Conservation (phyloP, 345 rosid genomes). For the Lumnitzera littorea region DNA sequence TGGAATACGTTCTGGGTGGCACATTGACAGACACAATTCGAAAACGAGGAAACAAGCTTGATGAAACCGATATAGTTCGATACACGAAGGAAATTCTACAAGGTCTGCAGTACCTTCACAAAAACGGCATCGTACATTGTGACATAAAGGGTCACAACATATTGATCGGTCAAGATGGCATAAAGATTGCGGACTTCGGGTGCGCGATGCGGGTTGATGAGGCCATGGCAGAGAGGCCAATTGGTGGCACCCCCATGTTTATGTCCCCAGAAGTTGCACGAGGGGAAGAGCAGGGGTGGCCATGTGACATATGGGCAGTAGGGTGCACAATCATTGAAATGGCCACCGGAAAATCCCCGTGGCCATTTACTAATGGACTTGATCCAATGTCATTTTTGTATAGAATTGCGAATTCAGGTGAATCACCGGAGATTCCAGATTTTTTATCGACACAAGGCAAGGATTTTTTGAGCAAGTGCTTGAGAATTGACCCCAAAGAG, state of each 20-base stretch:
- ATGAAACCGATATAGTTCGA: conserved; percentile 23
- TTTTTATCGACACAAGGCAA: conserved; percentile 22
- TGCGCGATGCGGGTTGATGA: conserved; percentile 40
- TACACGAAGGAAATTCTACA: conserved; percentile 49
- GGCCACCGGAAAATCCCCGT: conserved; percentile 48
- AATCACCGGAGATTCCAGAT: conserved; percentile 23
- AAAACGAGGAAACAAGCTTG: conserved; percentile 31
- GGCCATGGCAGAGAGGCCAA: conserved; percentile 10
- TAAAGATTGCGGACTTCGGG: conserved; percentile 68
- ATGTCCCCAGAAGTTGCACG: conserved; percentile 91
- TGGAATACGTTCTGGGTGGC: conserved; percentile 65
- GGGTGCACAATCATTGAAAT: conserved; percentile 81
- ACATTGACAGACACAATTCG: conserved; percentile 30
- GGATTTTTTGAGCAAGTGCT: conserved; percentile 39
- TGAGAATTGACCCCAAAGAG: conserved; percentile 30
- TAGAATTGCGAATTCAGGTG: conserved; percentile 29
- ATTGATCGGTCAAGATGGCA: conserved; percentile 37
- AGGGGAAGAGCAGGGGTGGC: conserved; percentile 59
- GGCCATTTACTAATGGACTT: conserved; percentile 6
- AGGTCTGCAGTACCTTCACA: conserved; percentile 59
- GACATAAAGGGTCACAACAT: conserved; percentile 71
- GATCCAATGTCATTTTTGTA: conserved; percentile 25
- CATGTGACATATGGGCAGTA: conserved; percentile 62
- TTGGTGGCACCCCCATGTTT: conserved; percentile 59
- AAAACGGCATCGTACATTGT: conserved; percentile 53